phyloP scores from a whole-genome alignment of 2,329 filamentous ascomycete genomes.

The Aspergillus spinulosporus region DNA sequence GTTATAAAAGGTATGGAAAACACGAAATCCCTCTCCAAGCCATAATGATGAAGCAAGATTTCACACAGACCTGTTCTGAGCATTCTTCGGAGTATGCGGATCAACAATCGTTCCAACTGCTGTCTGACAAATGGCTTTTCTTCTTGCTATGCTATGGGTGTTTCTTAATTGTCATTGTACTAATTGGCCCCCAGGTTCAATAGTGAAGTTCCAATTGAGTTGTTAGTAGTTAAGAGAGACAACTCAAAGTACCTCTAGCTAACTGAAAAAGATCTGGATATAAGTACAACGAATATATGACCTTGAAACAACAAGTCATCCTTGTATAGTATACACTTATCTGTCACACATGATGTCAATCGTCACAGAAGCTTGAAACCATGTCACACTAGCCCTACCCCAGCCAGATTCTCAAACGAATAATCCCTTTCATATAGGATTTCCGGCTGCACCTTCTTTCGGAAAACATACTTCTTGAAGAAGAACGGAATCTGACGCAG shows the following conservation, averaged over 20 bases:
- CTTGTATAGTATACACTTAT: no score
- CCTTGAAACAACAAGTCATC: background rate
- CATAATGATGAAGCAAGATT: constrained; percentile 58
- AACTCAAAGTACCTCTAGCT: background rate
- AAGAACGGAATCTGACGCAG: constrained; percentile 41
- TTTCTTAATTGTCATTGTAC: background rate
- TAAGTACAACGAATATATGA: constrained; percentile 11
- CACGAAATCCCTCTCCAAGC: constrained; percentile 11
- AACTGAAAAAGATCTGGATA: background rate
- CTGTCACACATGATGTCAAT: no score
- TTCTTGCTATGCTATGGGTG: constrained; percentile 12
- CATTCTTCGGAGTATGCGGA: constrained; percentile 52
- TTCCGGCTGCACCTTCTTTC: constrained; percentile 42
- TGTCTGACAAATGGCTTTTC: constrained; percentile 44
- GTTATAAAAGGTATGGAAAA: constrained; percentile 1
- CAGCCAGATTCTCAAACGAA: constrained; percentile 15
- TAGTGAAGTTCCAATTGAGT: no score
- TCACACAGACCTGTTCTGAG: constrained; percentile 67
- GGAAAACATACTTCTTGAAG: constrained; percentile 36
- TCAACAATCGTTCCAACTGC: constrained; percentile 48
- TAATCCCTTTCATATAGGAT: constrained; percentile 40
- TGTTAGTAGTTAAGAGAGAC: no score
- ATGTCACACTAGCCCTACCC: constrained; percentile 23
- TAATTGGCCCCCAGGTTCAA: background rate
- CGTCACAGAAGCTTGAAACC: no score